Base-by-base conservation (phyloP, 1,139 yeast genomes). In the Yamadazyma spencermartinsiae region DNA sequence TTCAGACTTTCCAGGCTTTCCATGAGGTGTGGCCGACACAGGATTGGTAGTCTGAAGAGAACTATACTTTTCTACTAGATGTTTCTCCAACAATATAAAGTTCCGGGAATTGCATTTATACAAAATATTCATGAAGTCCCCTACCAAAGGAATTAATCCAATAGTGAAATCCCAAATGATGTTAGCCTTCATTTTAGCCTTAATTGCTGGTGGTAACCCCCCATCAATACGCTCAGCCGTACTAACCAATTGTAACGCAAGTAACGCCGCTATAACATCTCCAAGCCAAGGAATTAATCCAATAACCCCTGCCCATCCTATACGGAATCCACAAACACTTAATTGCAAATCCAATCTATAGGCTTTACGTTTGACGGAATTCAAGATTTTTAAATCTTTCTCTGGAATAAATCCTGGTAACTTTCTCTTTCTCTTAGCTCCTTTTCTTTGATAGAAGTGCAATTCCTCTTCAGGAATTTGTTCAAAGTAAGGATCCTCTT, bases 101-200 rank as follows among this genome's bases (percentile, higher is more conserved):
- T 86, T 86, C 44, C 95, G 64, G 23, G 87, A 82, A 50, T 85
- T 85, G 39, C 89, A 80, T 63, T 85, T 82, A 63, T 83, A 86
- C 38, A 81, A 65, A 19, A 86, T 79, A 45, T 79, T 80, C 39
- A 82, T 70, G 33, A 84, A 60, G 49, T 79, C 86, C 9, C 95
- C 95, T 13, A 86, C 77, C 29, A 86, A 45, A 1, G 95, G 95
- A 31, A 84, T 75, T 51, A 86, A 62, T 0, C 92, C 89, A 37
- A 86, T 63, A 1, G 72, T 71, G 52, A 84, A 85, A 56, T 86
- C 95, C 37, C 84, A 55, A 11, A 68, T 57, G 10, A 85, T 73
- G 51, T 86, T 86, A 23, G 72, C 63, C 50, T 78, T 54, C 85
- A 86, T 82, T 44, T 67, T 61, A 38, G 72, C 63, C 39, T 70